Evolutionary conservation across 495 filamentous ascomycete species (phyloP), one percentile per base, ranked within the genome.

Genomic region (Podospora appendiculata): DNA sequence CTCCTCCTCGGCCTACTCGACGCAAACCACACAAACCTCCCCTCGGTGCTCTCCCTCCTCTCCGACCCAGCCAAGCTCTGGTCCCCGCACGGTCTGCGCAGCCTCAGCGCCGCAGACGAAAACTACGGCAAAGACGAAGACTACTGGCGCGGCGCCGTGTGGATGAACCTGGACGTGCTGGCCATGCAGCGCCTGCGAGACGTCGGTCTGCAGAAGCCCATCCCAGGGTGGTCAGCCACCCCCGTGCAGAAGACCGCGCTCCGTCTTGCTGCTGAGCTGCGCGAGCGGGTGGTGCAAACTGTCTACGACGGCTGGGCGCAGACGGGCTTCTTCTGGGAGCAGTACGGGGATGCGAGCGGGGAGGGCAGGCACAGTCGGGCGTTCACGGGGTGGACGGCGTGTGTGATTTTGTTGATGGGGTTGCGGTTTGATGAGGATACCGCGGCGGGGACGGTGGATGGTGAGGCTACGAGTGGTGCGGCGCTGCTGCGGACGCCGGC

Each of bases 301-400:
- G 87, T 96, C 44, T 94, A 84, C 70, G 72, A 80, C 36, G 79
- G 83, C 58, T 96, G 91, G 91, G 74, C 83, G 64, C 74, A 83
- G 56, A 96, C 91, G 0, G 89, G 90, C n/a, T 96, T 95, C 66
- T 90, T 90, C 12, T 96, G 92, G 92, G 91, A 96, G 64, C 91
- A 96, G 68, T 96, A 95, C 67, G 88, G 92, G 61, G 86, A 90
- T 0, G 87, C 92, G 56, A 93, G 84, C 1, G 91, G 91, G 19
- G 77, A 79, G 43, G 91, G 91, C 14, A 91, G 94, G 70, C 78
- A 90, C 38, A 96, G 89, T 25, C 88, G 93, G 69, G 92, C 95
- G 71, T 96, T 96, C 67, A 91, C 90, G 8, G 91, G 91, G 44
- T 96, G 91, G 91, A 96, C 91, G 39, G 90, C 86, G 66, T 73